Base-by-base conservation (phyloP, 31 red algal genomes). In the Asparagopsis taxiformis region DNA sequence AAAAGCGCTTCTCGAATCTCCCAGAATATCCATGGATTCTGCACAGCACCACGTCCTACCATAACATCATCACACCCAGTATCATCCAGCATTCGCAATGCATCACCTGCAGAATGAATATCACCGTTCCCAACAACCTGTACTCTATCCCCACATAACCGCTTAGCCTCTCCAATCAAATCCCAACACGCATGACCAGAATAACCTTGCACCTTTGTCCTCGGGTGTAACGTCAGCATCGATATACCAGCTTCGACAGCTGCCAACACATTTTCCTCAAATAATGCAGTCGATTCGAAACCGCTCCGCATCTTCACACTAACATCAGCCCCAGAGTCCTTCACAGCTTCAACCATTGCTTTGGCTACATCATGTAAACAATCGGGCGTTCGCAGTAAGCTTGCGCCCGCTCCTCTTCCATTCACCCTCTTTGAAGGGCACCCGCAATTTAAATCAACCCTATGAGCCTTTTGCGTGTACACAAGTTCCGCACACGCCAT, bases 11-110 rank as follows among this genome's bases (percentile, higher is more conserved):
- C 48, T 41, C 77, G 65, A 46, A 69, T 68, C 52, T 82, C 77
- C 51, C 77, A 68, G 55, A 88, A 88, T n/a, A 88, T 50, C 83
- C 70, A 77, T n/a, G 83, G 83, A 54, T 88, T 75, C 64, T 29
- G 32, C 36, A 76, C 70, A 15, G 83, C 83, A 19, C 72, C 83
- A 8, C 83, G 39, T 17, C 83, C 83, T 0, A 88, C 55, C 83
- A 88, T 88, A 6, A 88, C 65, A 41, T 68, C 59, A 60, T 77
- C 83, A 35, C 73, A 79, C 13, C 72, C 72, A 30, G 83, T 77
- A 9, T 35, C 21, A 10, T 65, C 26, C 5, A 88, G 19, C 37
- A 77, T 64, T 28, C 37, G 20, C 17, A 75, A 28, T 21, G 72
- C 83, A 68, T 79, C 73, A 0, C 20, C 66, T 25, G 36, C 72